Conservation (phyloP, 495 filamentous ascomycete genomes). For the Chaetomium fimeti region DNA sequence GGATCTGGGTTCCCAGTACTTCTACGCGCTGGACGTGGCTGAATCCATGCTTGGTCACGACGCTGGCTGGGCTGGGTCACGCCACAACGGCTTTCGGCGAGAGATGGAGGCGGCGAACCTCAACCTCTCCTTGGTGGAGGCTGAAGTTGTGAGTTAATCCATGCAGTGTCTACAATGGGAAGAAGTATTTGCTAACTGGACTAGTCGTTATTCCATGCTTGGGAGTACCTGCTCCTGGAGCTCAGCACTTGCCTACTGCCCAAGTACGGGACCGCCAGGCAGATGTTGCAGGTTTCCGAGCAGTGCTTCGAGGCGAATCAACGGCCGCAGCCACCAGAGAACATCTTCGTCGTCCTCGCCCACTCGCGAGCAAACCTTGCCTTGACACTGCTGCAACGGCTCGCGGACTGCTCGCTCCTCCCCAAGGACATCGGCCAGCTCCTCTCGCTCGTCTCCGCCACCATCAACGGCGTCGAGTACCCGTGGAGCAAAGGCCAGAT, state of each 20-base stretch:
- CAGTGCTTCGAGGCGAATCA: conserved; percentile 72
- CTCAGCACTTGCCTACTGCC: conserved; percentile 67
- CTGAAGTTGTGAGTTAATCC: conserved; percentile 70
- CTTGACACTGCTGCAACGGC: conserved; percentile 70
- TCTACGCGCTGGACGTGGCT: conserved; percentile 75
- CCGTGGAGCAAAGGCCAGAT: conserved; percentile 64
- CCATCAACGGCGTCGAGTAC: conserved; percentile 60
- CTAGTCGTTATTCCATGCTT: conserved; percentile 76
- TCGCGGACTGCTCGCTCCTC: conserved; percentile 62
- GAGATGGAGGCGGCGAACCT: conserved; percentile 84
- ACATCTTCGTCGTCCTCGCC: conserved; percentile 69
- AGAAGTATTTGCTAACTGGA: conserved; percentile 31
- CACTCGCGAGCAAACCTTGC: conserved; percentile 71
- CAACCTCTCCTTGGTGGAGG: conserved; percentile 86
- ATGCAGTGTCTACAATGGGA: background rate
- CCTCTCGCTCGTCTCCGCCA: conserved; percentile 63
- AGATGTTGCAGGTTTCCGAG: conserved; percentile 63
- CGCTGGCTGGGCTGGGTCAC: conserved; percentile 66
- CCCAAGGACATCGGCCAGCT: conserved; percentile 61
- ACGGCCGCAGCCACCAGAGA: conserved; percentile 61
- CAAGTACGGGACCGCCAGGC: conserved; percentile 57
- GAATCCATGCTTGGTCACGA: conserved; percentile 72
- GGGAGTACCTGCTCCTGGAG: conserved; percentile 86
- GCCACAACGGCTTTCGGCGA: conserved; percentile 66
- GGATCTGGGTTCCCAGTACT: conserved; percentile 69